phyloP scores from a whole-genome alignment of 129 eudicot species.

The Heracleum sosnowskyi region DNA sequence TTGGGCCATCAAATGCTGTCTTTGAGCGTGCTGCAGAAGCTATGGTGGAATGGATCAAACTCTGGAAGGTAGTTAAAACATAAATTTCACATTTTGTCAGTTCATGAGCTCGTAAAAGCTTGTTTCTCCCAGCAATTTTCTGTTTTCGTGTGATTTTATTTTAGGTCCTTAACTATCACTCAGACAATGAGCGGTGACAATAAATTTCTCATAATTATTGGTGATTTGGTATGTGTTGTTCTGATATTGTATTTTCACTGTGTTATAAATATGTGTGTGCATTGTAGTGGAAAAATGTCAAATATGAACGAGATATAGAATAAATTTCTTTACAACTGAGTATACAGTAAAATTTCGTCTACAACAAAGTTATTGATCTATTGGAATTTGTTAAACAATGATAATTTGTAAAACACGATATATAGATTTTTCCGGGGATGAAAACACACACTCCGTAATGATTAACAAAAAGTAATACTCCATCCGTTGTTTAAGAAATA shows the following conservation, averaged over 20 bases:
- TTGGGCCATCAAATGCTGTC: slow-evolving; percentile 37
- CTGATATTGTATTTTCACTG: not conserved
- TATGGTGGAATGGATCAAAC: slow-evolving; percentile 85
- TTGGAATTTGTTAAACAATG: no score
- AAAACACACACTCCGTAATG: no score
- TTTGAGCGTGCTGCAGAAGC: slow-evolving; percentile 53
- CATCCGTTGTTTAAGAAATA: no score
- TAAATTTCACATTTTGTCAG: slow-evolving; percentile 13
- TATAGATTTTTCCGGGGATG: no score
- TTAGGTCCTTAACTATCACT: not conserved
- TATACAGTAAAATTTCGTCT: no score
- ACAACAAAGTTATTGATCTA: no score
- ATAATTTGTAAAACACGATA: no score
- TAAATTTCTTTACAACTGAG: not conserved
- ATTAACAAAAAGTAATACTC: no score
- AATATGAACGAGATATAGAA: not conserved
- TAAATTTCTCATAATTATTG: not conserved
- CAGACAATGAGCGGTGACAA: not conserved
- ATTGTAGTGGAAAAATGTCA: not conserved
- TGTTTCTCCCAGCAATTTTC: not conserved
- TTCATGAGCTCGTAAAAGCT: not conserved
- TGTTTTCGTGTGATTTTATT: not conserved
- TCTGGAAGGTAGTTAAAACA: slow-evolving; percentile 54
- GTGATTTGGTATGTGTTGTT: not conserved
- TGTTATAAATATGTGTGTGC: not conserved